Evolutionary conservation across 2,329 filamentous ascomycete genomes (phyloP).

Genomic region (Colletotrichum plurivorum): DNA sequence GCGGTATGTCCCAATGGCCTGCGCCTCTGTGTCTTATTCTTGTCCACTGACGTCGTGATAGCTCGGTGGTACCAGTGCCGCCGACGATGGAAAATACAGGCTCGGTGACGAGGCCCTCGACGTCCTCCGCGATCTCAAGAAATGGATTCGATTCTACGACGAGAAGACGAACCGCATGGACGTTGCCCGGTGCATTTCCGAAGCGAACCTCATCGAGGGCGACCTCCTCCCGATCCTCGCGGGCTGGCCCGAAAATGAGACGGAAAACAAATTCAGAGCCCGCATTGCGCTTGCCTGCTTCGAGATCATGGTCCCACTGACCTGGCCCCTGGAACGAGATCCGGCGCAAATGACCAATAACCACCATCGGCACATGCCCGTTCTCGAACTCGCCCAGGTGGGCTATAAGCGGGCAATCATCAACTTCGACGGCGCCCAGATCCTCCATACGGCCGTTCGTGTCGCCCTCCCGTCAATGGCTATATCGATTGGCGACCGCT

Average conservation of each 20-base stretch:
- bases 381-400: constrained; percentile 88
- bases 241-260: constrained; percentile 80
- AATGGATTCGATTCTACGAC: constrained; percentile 96
- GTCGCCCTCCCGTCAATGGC: constrained; percentile 90
- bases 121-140: constrained; percentile 91
- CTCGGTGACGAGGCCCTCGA: constrained; percentile 94
- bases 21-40: neutral
- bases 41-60: constrained; percentile 55
- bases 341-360: constrained; percentile 89
- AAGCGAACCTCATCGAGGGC: constrained; percentile 91
- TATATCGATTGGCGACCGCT: constrained; percentile 80
- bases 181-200: constrained; percentile 91
- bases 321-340: constrained; percentile 91
- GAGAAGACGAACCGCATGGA: constrained; percentile 95
- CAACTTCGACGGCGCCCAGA: constrained; percentile 82
- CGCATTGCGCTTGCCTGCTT: constrained; percentile 88
- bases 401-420: constrained; percentile 91
- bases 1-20: constrained; percentile 74
- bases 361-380: constrained; percentile 91
- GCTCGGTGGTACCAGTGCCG: constrained; percentile 87
- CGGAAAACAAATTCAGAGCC: constrained; percentile 81
- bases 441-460: constrained; percentile 85
- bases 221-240: constrained; percentile 93
- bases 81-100: constrained; percentile 86
- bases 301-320: constrained; percentile 92